A percentile compares a stretch with the other conserved stretches of the same genome.
Evolutionary conservation across 202 grass and related monocot genomes (phyloP).

Genomic region (Zizania palustris): DNA sequence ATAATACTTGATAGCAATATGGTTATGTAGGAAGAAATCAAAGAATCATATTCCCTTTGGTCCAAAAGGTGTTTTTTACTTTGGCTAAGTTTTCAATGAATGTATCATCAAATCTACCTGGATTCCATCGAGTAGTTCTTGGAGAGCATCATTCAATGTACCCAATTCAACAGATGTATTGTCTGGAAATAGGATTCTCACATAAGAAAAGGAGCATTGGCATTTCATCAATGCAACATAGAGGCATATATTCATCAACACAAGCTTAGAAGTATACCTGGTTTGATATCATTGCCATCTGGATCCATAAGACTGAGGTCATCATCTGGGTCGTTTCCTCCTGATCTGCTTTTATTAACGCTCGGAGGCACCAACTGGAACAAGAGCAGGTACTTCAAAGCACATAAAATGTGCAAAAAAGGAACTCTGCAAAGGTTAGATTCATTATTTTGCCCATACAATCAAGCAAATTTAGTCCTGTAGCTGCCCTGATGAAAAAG

Average conservation of each 20-base stretch:
- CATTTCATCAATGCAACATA: neutral
- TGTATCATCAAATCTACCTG: conserved; percentile 63
- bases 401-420: conserved; percentile 99
- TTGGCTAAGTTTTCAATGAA: conserved; percentile 13
- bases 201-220: conserved; percentile 15
- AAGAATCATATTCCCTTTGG: conserved; percentile 36
- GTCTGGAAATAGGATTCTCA: conserved; percentile 59
- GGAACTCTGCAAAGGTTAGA: conserved; percentile 72
- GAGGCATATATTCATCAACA: conserved; percentile 3
- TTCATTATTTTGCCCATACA: conserved; percentile 39
- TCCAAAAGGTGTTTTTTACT: conserved; percentile 9
- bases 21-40: conserved; percentile 5
- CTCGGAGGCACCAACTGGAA: conserved; percentile 74
- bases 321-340: conserved; percentile 62
- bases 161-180: conserved; percentile 71
- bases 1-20: conserved; percentile 28
- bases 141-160: conserved; percentile 92
- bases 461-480: conserved; percentile 20
- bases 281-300: conserved; percentile 90
- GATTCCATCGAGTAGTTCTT: conserved; percentile 98
- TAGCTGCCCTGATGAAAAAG: conserved; percentile 12
- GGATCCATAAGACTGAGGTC: conserved; percentile 81
- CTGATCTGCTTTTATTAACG: conserved; percentile 61
- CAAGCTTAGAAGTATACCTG: conserved; percentile 52
- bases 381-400: conserved; percentile 97